Base-by-base conservation (phyloP, 208 protist genomes). In the Acanthamoeba royreba region DNA sequence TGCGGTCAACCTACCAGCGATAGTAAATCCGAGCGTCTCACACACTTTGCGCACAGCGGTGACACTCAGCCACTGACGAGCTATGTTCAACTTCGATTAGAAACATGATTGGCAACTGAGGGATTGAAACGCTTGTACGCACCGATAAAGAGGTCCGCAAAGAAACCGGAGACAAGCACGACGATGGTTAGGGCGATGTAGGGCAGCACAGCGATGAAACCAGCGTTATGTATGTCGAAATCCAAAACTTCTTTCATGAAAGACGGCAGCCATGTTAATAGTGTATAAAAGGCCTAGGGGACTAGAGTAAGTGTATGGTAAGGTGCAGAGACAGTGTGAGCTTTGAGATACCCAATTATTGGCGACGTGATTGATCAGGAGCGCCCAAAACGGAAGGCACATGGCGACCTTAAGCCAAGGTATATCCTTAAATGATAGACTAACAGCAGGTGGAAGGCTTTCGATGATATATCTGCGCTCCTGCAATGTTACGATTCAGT, bases 201-300 rank as follows among this genome's bases (percentile, higher is more conserved):
- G 42, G 87, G 87, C 35, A 92, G 63, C 13, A 92, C 87, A n/a
- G 87, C 87, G 25, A 92, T 92, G 35, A 92, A 92, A 8, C 87
- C 87, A 7, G 87, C 53, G 1, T 74, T 47, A 33, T 92, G 22
- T 25, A 92, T 42, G 25, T 92, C 87, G n/a, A 92, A 92, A 17
- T 52, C 4, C 11, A 92, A 61, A 4, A 92, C 87, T 38, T 92
- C 53, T 31, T 92, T 92, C 43, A 92, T 53, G 63, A 79, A 92
- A 2, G 35, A 38, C 31, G 87, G 87, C 0, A 92, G 31, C 87
- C 87, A 92, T 40, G 87, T 92, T 4, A 92, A n/a, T 40, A 92
- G 25, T 22, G 87, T 92, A 45, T 92, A 92, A 46, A 92, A 92
- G 4, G 87, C 87, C 87, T 92, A 28, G 33, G n/a, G 15, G 19